Evolutionary conservation across 192 early-diverging fungal species (phyloP), one percentile per base, ranked within the genome.

Genomic region (Podila minutissima): DNA sequence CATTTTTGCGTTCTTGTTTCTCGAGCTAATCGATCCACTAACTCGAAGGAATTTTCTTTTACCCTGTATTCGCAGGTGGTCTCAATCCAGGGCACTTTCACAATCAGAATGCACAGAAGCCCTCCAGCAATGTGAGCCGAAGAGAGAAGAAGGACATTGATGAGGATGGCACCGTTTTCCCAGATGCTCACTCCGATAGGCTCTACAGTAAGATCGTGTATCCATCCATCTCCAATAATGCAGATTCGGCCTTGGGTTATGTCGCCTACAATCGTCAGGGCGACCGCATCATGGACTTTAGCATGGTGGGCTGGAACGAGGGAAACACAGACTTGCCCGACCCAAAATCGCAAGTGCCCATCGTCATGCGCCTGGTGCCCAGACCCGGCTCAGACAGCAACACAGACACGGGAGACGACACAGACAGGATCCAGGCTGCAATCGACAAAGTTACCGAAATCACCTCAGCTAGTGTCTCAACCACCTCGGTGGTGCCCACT

Each of bases 241-340:
- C 67, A 20, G 38, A 59, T 6, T 64, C 71, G 5, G n/a, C 71
- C 7, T 37, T 81, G 11, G 77, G 66, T 0, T 81, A 81, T 7
- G 24, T 73, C 17, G 71, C 83, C 19, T 87, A 87, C 60, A 85
- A 87, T 48, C 51, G 65, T 17, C 59, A 82, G 5, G 78, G 82
- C 1, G 86, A 87, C 32, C 82, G 78, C 37, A 69, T 87, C 2
- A 75, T 85, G 51, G 84, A 87, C 41, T 87, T 87, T 64, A 85
- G 82, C 32, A 77, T 76, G 64, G 86, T 74, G 12, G 86, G 84
- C 2, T 87, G 79, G 72, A 82, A 77, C 51, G 81, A 83, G 41
- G 86, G 86, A 2, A 67, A 75, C 51, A 82, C 72, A 2, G 78
- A 71, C 9, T 5, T 87, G 0, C 86, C 86, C 0, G 64, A 72